These are phyloP conservation scores for Cryptosporidium viatorum DNA, from an alignment of 169 alveolate species.

Conservation along the genomic window DNA sequence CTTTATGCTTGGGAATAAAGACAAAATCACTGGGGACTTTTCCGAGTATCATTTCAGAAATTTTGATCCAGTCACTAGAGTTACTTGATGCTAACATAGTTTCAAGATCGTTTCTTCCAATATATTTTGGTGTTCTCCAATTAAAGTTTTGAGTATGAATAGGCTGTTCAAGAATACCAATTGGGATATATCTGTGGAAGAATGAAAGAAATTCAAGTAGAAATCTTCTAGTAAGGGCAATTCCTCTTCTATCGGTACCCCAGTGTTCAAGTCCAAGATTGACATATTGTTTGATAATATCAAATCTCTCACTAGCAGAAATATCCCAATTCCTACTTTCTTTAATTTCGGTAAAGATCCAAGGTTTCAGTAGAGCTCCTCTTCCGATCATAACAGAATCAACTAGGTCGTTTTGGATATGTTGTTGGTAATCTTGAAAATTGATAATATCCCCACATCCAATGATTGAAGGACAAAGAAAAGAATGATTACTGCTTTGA, in stretches of 20 bases:
- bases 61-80: conserved; percentile 84
- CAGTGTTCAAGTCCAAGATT: conserved; percentile 85
- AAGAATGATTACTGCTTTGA: neutral
- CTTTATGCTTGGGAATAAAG: conserved; percentile 86
- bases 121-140: conserved; percentile 83
- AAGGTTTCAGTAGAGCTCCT: conserved; percentile 89
- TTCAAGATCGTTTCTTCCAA: conserved; percentile 86
- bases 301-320: conserved; percentile 86
- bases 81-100: conserved; percentile 81
- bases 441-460: conserved; percentile 86
- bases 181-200: conserved; percentile 85
- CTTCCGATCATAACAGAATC: conserved; percentile 85
- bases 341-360: conserved; percentile 87
- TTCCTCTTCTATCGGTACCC: conserved; percentile 89
- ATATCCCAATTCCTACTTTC: conserved; percentile 86
- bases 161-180: conserved; percentile 82
- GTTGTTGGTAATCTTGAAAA: conserved; percentile 75
- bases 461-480: conserved; percentile 76
- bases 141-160: conserved; percentile 78
- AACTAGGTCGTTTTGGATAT: conserved; percentile 71
- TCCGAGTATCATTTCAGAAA: conserved; percentile 87
- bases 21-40: conserved; percentile 82
- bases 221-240: conserved; percentile 85
- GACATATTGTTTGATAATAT: conserved; percentile 80
- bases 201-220: conserved; percentile 85